Percentiles rank a stretch among this genome's conserved stretches.
phyloP scores from a whole-genome alignment of 2,329 filamentous ascomycete species.

The Colletotrichum tofieldiae region DNA sequence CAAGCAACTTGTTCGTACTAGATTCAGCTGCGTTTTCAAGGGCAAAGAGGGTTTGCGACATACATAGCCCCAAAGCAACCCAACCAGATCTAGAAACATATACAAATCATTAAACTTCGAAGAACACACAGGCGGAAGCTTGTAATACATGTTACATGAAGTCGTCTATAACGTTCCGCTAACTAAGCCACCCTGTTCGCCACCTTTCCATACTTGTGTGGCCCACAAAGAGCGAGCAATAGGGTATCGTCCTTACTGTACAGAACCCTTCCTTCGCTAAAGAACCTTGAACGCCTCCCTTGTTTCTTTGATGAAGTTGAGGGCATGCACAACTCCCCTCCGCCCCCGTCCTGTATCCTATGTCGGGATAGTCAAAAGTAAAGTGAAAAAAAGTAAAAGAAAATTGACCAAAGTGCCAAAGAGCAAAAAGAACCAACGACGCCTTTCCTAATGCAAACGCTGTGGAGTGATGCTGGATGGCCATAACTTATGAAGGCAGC shows the following conservation, averaged over 20 bases:
- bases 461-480: slow-evolving; percentile 21
- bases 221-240: slow-evolving; percentile 36
- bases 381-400: not conserved
- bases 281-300: slow-evolving; percentile 37
- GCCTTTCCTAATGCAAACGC: slow-evolving; percentile 39
- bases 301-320: slow-evolving; percentile 9
- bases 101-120: not conserved
- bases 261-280: slow-evolving; percentile 36
- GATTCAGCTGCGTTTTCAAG: not conserved
- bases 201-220: slow-evolving; percentile 27
- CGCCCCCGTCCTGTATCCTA: slow-evolving; percentile 6
- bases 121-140: not conserved
- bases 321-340: slow-evolving; percentile 12
- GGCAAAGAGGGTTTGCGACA: not conserved
- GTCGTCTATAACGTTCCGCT: slow-evolving; percentile 6
- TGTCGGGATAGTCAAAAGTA: slow-evolving; percentile 5
- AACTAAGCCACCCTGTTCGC: slow-evolving; percentile 30
- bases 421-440: slow-evolving; percentile 20
- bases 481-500: not conserved
- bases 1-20: not conserved
- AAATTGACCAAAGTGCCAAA: slow-evolving; percentile 7
- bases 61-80: not conserved
- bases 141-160: slow-evolving; percentile 21
- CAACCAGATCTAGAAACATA: not conserved
- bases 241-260: slow-evolving; percentile 43